Evolutionary conservation across 2,329 filamentous ascomycete species (phyloP).

Genomic region (Blastomyces parvus): DNA sequence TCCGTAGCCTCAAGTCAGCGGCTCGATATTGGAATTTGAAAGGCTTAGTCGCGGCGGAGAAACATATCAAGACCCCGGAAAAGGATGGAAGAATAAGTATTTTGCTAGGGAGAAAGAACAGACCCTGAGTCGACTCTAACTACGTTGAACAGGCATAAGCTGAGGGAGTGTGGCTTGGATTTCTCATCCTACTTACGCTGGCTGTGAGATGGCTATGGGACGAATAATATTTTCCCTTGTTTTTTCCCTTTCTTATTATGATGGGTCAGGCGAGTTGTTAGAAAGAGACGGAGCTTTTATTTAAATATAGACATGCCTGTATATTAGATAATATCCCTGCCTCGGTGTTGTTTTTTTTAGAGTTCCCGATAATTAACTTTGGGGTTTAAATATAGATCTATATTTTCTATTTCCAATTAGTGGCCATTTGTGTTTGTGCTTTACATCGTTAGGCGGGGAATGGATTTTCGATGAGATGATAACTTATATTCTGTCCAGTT

Average conservation of each 20-base stretch:
- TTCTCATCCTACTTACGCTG: not conserved
- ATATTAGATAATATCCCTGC: not conserved
- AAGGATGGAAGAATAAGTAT: not conserved
- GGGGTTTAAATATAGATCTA: too few relatives aligned
- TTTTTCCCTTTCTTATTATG: not conserved
- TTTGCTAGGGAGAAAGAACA: too few relatives aligned
- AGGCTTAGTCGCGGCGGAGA: too few relatives aligned
- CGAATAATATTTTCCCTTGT: not conserved
- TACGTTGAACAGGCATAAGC: not conserved
- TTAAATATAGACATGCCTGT: not conserved
- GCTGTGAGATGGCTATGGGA: not conserved
- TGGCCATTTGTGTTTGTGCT: too few relatives aligned
- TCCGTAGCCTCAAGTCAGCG: too few relatives aligned
- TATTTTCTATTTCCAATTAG: too few relatives aligned
- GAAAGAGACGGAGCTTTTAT: not conserved
- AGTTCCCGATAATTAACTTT: too few relatives aligned
- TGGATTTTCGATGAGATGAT: too few relatives aligned
- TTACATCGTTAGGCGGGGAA: too few relatives aligned
- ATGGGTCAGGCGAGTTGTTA: not conserved
- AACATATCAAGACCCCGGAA: not conserved
- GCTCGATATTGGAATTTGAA: not conserved
- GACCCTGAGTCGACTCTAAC: not conserved
- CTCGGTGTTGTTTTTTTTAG: too few relatives aligned
- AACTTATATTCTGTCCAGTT: too few relatives aligned
- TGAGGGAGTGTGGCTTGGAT: not conserved